Evolutionary conservation across 371 early-diverging fungal species (phyloP).

Genomic region (Rhizopus sp.): DNA sequence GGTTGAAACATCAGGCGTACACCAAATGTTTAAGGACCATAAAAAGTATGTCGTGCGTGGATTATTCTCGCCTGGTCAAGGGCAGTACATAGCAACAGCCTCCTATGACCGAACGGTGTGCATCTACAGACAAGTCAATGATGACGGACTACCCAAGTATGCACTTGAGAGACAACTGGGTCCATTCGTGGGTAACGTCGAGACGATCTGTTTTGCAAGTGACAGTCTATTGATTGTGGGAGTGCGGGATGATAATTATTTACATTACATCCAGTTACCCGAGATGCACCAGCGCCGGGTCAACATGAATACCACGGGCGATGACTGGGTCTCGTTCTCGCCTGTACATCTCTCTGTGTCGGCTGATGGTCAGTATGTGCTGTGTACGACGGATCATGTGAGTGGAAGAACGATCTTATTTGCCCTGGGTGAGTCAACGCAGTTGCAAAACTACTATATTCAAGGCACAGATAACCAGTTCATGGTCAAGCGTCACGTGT

Average conservation of each 20-base stretch:
- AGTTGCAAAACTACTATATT: slow-evolving; percentile 69
- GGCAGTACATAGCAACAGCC: slow-evolving; percentile 61
- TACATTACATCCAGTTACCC: slow-evolving; percentile 65
- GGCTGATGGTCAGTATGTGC: slow-evolving; percentile 57
- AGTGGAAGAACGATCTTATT: slow-evolving; percentile 75
- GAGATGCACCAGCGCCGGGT: slow-evolving; percentile 32
- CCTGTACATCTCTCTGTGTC: slow-evolving; percentile 67
- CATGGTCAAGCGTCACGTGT: slow-evolving; percentile 59
- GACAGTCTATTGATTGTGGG: slow-evolving; percentile 56
- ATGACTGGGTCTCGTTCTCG: slow-evolving; percentile 84
- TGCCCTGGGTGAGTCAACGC: slow-evolving; percentile 42
- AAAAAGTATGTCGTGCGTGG: slow-evolving; percentile 70
- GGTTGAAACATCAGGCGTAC: slow-evolving; percentile 21
- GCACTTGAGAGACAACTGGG: slow-evolving; percentile 34
- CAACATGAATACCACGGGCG: slow-evolving; percentile 80
- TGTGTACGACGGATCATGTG: slow-evolving; percentile 72
- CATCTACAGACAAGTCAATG: slow-evolving; percentile 44
- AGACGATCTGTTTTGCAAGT: slow-evolving; percentile 58
- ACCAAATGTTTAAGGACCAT: slow-evolving; percentile 68
- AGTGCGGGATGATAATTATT: slow-evolving; percentile 70
- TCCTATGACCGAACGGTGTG: slow-evolving; percentile 73
- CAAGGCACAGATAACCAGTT: slow-evolving; percentile 59
- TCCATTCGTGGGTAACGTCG: slow-evolving; percentile 60
- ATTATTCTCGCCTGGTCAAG: slow-evolving; percentile 58
- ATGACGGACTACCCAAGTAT: slow-evolving; percentile 19